Conservation (phyloP, 768 basidiomycete species). For the Suillus hirtellus region DNA sequence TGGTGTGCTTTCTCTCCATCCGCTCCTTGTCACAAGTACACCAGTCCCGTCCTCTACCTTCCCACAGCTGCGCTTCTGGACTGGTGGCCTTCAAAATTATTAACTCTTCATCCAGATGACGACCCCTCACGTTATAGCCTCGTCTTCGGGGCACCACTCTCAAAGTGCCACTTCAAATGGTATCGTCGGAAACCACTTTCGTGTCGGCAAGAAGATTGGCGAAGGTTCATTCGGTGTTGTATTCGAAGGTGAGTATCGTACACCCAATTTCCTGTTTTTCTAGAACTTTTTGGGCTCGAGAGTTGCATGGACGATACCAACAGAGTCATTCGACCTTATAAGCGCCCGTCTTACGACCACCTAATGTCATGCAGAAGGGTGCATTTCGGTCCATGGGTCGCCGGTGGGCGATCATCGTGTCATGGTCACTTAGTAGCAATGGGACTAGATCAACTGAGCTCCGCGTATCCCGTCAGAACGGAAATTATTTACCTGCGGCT, state of each 20-base stretch:
- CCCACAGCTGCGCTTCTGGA: slow-evolving; percentile 27
- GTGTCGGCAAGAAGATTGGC: slow-evolving; percentile 98
- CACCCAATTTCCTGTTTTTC: neutral
- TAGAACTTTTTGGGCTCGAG: slow-evolving; percentile 8
- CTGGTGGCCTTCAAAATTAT: slow-evolving; percentile 27
- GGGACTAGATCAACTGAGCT: slow-evolving; percentile 8
- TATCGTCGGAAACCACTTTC: slow-evolving; percentile 77
- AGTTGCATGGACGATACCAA: slow-evolving; percentile 8
- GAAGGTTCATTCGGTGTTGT: slow-evolving; percentile 99
- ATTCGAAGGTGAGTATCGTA: slow-evolving; percentile 72
- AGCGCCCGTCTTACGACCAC: slow-evolving; percentile 18
- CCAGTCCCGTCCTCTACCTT: slow-evolving; percentile 21
- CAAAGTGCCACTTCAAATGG: slow-evolving; percentile 65
- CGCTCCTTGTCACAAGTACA: slow-evolving; percentile 22
- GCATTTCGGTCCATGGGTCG: slow-evolving; percentile 9
- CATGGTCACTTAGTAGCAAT: slow-evolving; percentile 10
- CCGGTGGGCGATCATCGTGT: slow-evolving; percentile 2
- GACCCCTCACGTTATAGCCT: slow-evolving; percentile 82
- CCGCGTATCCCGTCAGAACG: slow-evolving; percentile 14
- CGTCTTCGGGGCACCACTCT: slow-evolving; percentile 68
- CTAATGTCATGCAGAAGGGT: slow-evolving; percentile 12
- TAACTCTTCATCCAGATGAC: slow-evolving; percentile 48
- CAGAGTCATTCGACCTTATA: slow-evolving; percentile 8
- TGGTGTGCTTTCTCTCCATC: slow-evolving; percentile 25
- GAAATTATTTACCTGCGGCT: slow-evolving; percentile 5